phyloP scores from a whole-genome alignment of 2,329 filamentous ascomycete species.

The Sclerotinia spermophila region DNA sequence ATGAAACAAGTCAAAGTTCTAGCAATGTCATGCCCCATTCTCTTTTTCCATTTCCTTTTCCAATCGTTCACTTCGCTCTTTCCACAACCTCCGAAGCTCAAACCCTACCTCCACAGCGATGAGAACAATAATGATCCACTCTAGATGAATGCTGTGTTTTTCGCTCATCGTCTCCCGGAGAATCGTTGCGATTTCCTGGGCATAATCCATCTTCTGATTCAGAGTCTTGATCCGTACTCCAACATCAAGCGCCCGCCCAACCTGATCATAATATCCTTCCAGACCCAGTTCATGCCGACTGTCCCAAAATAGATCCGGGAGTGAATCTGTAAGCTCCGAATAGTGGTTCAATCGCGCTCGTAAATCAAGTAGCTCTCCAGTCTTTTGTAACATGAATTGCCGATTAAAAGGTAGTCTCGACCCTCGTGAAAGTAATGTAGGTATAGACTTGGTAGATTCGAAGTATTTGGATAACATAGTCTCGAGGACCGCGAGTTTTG shows the following conservation, averaged over 20 bases:
- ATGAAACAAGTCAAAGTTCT: neutral
- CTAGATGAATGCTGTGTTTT: conserved; percentile 80
- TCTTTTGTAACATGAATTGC: conserved; percentile 84
- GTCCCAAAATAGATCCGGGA: conserved; percentile 98
- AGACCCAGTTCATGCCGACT: conserved; percentile 81
- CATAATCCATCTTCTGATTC: conserved; percentile 98
- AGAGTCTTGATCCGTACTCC: conserved; percentile 84
- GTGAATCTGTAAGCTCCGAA: conserved; percentile 89
- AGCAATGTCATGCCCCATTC: neutral
- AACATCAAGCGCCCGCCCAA: conserved; percentile 85
- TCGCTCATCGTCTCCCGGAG: conserved; percentile 85
- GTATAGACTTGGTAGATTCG: conserved; percentile 78
- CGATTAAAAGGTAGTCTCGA: conserved; percentile 61
- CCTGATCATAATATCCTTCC: conserved; percentile 92
- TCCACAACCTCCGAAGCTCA: conserved; percentile 61
- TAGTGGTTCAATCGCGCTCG: conserved; percentile 94
- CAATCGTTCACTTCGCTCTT: conserved; percentile 25
- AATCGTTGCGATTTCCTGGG: conserved; percentile 88
- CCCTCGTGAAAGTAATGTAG: conserved; percentile 69
- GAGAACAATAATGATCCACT: conserved; percentile 93
- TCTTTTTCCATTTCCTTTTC: conserved; percentile 5
- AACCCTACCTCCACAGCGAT: conserved; percentile 92
- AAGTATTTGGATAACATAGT: conserved; percentile 79
- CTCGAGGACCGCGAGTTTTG: conserved; percentile 90
- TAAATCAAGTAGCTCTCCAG: conserved; percentile 83